Base-by-base conservation (phyloP, 2,329 filamentous ascomycete species). In the Parastagonospora nodorum region DNA sequence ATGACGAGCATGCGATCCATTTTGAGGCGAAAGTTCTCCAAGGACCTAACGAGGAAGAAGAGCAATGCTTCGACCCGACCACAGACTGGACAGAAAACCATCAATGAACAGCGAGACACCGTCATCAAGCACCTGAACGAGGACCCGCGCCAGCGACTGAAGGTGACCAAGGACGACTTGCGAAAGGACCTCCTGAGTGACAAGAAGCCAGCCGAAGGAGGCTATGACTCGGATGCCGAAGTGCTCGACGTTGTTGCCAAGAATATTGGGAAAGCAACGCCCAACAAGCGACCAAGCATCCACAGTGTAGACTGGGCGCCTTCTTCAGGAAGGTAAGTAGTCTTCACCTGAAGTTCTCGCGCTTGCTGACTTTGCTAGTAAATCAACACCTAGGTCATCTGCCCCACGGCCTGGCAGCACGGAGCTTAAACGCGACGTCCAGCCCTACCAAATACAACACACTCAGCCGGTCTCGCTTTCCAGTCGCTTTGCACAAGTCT, bases 171-270 rank as follows among this genome's bases (percentile, higher is more conserved):
- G 42, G 45, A 63, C 2, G 56, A 68, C 43, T 42, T 73, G 6
- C 60, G 60, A 9, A 72, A 68, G n/a, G 58, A 73, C 16, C 51
- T 74, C 2, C 52, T 73, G 3, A 69, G 63, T 38, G 60, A 69
- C 49, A 69, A 67, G 53, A 61, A 57, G 42, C 61, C 67, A 6
- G 58, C 63, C 24, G 62, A 73, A 39, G 71, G 71, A 7, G 70
- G 69, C 10, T 75, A 74, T 36, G 73, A 76, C 48, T 60, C 65
- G 10, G 74, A 76, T 58, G 73, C 73, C 28, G 50, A 67, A 47
- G 55, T 68, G 19, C 50, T 76, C 11, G 63, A 68, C 39, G 68
- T 72, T 31, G 55, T 72, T 29, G 68, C 64, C 6, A 66, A 45
- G 33, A 64, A 68, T 33, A 51, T 70, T 2, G 66, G 60, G 2